Evolutionary conservation across 2,329 filamentous ascomycete species (phyloP).

Genomic region (Penicillium brasilianum): DNA sequence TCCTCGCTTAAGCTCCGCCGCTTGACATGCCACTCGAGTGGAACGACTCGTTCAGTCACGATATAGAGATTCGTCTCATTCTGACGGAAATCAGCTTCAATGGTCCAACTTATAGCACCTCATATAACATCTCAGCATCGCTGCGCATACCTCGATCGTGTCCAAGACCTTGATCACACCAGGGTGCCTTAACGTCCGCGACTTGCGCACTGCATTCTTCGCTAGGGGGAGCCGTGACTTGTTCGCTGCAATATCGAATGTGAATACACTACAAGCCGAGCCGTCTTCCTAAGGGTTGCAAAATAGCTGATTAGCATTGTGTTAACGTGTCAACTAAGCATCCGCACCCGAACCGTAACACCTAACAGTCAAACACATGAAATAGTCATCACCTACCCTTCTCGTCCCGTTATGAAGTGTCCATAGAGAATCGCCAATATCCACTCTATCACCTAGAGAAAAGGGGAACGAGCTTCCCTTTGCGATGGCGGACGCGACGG

Average conservation of each 20-base stretch:
- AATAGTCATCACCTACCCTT: slow-evolving; percentile 63
- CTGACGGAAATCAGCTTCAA: slow-evolving; percentile 50
- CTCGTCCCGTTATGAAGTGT: slow-evolving; percentile 93
- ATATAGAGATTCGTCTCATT: slow-evolving; percentile 96
- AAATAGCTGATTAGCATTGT: slow-evolving; percentile 18
- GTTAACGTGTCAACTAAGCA: not conserved
- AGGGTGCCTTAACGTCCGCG: slow-evolving; percentile 89
- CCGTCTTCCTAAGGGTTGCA: slow-evolving; percentile 75
- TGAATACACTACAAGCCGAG: slow-evolving; percentile 94
- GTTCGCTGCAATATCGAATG: slow-evolving; percentile 85
- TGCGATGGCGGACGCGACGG: slow-evolving; percentile 93
- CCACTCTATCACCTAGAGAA: slow-evolving; percentile 88
- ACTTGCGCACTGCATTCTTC: slow-evolving; percentile 90
- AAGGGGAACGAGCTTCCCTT: slow-evolving; percentile 94
- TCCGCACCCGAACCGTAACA: not conserved
- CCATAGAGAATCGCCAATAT: slow-evolving; percentile 94
- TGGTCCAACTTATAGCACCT: not conserved
- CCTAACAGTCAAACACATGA: not conserved
- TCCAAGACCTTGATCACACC: slow-evolving; percentile 94
- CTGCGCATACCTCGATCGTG: slow-evolving; percentile 76
- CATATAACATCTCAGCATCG: not conserved
- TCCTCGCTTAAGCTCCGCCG: slow-evolving; percentile 86
- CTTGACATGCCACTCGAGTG: slow-evolving; percentile 87
- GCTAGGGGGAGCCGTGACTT: slow-evolving; percentile 82
- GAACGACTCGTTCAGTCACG: slow-evolving; percentile 86